These are phyloP conservation scores for Colletotrichum limetticola DNA, from an alignment of 2,329 filamentous ascomycete species.

Conservation along the genomic window DNA sequence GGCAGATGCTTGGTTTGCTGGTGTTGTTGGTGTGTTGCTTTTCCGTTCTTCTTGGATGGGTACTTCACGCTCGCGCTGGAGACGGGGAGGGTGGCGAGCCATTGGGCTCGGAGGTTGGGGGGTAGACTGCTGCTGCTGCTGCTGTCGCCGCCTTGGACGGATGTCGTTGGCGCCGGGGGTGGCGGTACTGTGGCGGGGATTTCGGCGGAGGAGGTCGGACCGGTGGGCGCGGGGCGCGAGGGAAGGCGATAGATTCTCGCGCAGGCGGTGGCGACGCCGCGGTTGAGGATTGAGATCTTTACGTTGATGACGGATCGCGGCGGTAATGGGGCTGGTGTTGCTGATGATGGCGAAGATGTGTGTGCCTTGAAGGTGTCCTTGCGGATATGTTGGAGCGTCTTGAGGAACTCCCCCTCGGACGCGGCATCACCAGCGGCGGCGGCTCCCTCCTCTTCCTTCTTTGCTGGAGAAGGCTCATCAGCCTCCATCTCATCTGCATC, in stretches of 20 bases:
- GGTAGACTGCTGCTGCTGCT: conserved; percentile 45
- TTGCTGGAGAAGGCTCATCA: conserved; percentile 32
- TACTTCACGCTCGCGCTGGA: not conserved
- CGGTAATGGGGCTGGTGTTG: conserved; percentile 41
- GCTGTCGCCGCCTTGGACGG: not conserved
- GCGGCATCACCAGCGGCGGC: conserved; percentile 34
- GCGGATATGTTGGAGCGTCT: conserved; percentile 23
- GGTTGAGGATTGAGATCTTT: conserved; percentile 72
- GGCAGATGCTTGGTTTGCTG: conserved; percentile 37
- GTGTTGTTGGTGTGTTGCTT: conserved; percentile 42
- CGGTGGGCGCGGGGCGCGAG: conserved; percentile 39
- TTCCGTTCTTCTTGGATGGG: conserved; percentile 27
- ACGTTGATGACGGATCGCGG: conserved; percentile 65
- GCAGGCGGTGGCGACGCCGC: conserved; percentile 77
- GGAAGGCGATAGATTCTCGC: conserved; percentile 91
- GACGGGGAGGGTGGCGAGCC: conserved; percentile 70
- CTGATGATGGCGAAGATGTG: conserved; percentile 37
- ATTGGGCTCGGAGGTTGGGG: conserved; percentile 70
- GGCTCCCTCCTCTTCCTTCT: not conserved
- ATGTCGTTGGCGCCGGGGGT: conserved; percentile 6
- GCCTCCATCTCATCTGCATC: conserved; percentile 29
- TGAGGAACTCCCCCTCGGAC: conserved; percentile 18
- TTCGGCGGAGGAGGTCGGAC: conserved; percentile 50
- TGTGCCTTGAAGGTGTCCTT: conserved; percentile 45
- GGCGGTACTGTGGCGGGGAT: conserved; percentile 58